Evolutionary conservation across 2,329 filamentous ascomycete genomes (phyloP).

Genomic region (Camillea tinctor): DNA sequence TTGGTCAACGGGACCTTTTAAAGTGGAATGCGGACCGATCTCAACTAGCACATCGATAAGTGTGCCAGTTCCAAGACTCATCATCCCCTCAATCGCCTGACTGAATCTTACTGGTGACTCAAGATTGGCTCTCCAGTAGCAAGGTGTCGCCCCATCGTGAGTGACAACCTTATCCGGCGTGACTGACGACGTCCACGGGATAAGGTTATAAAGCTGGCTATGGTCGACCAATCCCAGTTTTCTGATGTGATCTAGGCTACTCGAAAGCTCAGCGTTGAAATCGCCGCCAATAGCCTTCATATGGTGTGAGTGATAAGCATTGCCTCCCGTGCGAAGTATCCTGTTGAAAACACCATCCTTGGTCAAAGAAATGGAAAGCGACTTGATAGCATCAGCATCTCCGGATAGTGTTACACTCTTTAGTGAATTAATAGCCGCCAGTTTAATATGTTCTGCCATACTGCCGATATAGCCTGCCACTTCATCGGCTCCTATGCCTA

Average conservation of each 20-base stretch:
- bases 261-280: no score
- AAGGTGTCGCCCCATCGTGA: no score
- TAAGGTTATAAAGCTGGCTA: no score
- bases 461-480: background rate
- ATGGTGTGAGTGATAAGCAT: slow-evolving; percentile 14
- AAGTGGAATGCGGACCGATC: slow-evolving; percentile 12
- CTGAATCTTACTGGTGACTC: no score
- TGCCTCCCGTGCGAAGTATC: slow-evolving; percentile 4
- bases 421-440: slow-evolving; percentile 11
- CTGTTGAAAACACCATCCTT: slow-evolving; percentile 1
- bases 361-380: background rate
- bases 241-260: no score
- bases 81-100: background rate
- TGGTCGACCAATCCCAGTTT: no score
- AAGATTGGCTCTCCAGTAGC: no score
- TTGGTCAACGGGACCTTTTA: slow-evolving; percentile 8
- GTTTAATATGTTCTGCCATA: background rate
- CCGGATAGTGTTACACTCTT: slow-evolving; percentile 10
- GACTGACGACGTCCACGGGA: no score
- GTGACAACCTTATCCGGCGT: no score
- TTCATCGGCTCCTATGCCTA: slow-evolving; percentile 1
- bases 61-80: background rate
- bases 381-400: background rate
- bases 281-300: slow-evolving; percentile 1
- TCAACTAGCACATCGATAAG: slow-evolving; percentile 6